Evolutionary conservation across 495 filamentous ascomycete species (phyloP).

Genomic region (Hypoxylon subgilvum): DNA sequence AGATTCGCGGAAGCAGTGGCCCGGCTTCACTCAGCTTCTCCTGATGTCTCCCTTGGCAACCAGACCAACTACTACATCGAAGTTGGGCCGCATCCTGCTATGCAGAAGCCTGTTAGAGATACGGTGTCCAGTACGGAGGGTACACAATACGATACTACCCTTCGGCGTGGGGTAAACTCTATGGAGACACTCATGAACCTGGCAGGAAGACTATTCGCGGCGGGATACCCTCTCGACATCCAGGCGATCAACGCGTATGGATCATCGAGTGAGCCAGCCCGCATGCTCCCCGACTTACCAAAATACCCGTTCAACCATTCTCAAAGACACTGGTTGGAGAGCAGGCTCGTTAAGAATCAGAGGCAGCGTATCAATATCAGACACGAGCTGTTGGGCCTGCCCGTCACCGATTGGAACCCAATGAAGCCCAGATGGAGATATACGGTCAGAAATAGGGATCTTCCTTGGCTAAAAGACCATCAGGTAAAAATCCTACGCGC

Average conservation of each 20-base stretch:
- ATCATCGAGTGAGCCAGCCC: slow-evolving; percentile 21
- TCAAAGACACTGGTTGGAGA: slow-evolving; percentile 48
- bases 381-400: slow-evolving; percentile 56
- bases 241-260: slow-evolving; percentile 10
- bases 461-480: slow-evolving; percentile 59
- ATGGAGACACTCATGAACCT: neutral
- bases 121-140: neutral
- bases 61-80: slow-evolving; percentile 49
- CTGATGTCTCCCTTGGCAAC: neutral
- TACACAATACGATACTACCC: neutral
- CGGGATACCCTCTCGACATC: slow-evolving; percentile 34
- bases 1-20: slow-evolving; percentile 36
- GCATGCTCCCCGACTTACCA: slow-evolving; percentile 34
- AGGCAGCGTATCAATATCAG: slow-evolving; percentile 41
- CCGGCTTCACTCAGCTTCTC: neutral
- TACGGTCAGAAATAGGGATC: slow-evolving; percentile 41
- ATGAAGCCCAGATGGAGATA: slow-evolving; percentile 51
- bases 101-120: slow-evolving; percentile 48
- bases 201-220: slow-evolving; percentile 3
- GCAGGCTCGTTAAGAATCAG: slow-evolving; percentile 46
- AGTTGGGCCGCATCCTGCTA: slow-evolving; percentile 62
- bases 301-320: slow-evolving; percentile 51
- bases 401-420: slow-evolving; percentile 39
- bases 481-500: slow-evolving; percentile 11
- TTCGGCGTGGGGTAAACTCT: neutral